Conservation (phyloP, 1,139 yeast genomes). For the Pichia sp. region DNA sequence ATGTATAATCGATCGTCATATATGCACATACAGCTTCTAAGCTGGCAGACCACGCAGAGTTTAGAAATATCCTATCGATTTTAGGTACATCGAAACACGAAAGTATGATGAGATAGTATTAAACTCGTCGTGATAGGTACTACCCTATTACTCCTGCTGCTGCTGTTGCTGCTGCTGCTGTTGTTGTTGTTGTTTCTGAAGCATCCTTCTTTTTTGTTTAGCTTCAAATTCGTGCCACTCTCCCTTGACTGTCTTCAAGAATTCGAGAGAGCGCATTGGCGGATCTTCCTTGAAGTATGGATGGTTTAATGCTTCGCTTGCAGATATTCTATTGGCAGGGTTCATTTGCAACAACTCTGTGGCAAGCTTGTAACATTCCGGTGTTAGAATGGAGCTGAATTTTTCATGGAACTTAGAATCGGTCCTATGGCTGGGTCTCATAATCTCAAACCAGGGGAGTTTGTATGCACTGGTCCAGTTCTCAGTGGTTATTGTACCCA, state of each 20-base stretch:
- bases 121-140: not conserved
- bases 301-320: conserved; percentile 56
- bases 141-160: conserved; percentile 1
- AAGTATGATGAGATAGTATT: no score
- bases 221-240: conserved; percentile 99
- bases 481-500: conserved; percentile 81
- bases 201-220: conserved; percentile 67
- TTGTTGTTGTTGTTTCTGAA: conserved; percentile 35
- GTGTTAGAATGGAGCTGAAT: conserved; percentile 40
- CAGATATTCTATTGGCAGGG: conserved; percentile 59
- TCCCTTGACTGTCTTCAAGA: conserved; percentile 52
- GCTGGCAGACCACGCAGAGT: no score
- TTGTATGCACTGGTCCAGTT: conserved; percentile 72
- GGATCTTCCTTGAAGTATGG: conserved; percentile 70
- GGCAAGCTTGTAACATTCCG: conserved; percentile 61
- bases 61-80: no score
- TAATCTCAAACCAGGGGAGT: conserved; percentile 90
- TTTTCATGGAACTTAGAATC: conserved; percentile 41
- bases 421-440: conserved; percentile 51
- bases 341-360: conserved; percentile 54
- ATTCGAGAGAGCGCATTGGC: conserved; percentile 45
- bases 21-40: no score
- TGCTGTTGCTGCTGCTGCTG: conserved; percentile 15
- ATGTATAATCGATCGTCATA: no score
- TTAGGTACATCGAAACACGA: no score